Conservation (phyloP, 1,139 yeast genomes). For the Taphrina pruni region DNA sequence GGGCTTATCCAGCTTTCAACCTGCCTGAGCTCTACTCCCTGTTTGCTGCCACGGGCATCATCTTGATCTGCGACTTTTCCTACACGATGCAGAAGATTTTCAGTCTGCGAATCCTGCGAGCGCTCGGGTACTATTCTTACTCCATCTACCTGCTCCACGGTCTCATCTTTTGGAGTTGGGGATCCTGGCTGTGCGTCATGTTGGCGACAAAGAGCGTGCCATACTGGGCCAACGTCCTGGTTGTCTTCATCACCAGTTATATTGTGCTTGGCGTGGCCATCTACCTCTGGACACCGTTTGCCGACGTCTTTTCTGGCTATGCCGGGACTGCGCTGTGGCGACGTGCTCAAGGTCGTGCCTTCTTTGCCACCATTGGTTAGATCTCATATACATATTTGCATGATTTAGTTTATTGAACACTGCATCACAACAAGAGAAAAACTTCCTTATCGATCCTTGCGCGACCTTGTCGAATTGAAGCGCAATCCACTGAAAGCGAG, state of each 20-base stretch:
- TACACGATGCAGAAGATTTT: constrained; percentile 15
- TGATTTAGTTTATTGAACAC: too few species aligned
- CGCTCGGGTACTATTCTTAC: constrained; percentile 39
- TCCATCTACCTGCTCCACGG: constrained; percentile 39
- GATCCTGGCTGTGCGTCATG: constrained; percentile 32
- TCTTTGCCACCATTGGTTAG: constrained; percentile 37
- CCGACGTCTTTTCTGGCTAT: constrained; percentile 35
- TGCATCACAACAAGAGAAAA: too few species aligned
- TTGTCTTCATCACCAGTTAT: constrained; percentile 33
- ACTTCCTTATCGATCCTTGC: not conserved
- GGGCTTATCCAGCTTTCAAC: constrained; percentile 27
- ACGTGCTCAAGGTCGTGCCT: constrained; percentile 36
- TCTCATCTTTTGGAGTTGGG: constrained; percentile 39
- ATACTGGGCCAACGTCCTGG: constrained; percentile 38
- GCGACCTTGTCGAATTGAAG: constrained; percentile 1
- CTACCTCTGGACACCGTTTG: constrained; percentile 35
- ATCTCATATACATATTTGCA: too few species aligned
- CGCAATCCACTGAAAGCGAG: constrained; percentile 5
- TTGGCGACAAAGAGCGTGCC: constrained; percentile 23
- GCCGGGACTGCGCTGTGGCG: constrained; percentile 39
- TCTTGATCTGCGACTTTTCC: constrained; percentile 29
- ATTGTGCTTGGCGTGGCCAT: constrained; percentile 17
- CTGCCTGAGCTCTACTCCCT: constrained; percentile 31
- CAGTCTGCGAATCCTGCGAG: constrained; percentile 23
- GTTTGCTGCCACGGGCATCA: constrained; percentile 33